Conservation (phyloP, 1,284 basidiomycete genomes). For the Phellopilus nigrolimitatus region DNA sequence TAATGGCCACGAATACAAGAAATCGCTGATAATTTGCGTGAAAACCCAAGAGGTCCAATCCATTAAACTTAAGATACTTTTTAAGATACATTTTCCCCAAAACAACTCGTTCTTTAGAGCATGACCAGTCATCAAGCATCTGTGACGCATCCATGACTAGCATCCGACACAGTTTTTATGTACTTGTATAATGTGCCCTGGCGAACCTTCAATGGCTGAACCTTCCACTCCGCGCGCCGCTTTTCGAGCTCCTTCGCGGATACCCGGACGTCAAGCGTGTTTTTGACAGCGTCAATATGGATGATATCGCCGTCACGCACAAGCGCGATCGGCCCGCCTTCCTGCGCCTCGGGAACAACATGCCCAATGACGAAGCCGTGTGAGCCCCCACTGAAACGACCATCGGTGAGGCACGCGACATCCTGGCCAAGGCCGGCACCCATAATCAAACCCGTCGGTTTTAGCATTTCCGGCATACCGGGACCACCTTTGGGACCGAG, state of each 20-base stretch:
- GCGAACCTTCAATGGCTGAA: slow-evolving; percentile 80
- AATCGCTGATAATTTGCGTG: no score
- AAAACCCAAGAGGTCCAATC: no score
- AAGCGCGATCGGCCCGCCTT: slow-evolving; percentile 88
- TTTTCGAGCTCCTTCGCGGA: slow-evolving; percentile 65
- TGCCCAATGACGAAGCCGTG: slow-evolving; percentile 92
- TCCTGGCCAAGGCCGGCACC: slow-evolving; percentile 89
- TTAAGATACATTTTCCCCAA: no score
- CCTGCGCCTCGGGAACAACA: slow-evolving; percentile 86
- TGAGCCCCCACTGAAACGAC: slow-evolving; percentile 92
- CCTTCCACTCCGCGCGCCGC: slow-evolving; percentile 66
- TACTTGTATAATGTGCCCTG: slow-evolving; percentile 90
- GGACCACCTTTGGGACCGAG: slow-evolving; percentile 89
- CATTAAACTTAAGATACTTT: no score
- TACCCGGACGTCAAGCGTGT: slow-evolving; percentile 74
- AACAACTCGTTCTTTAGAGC: no score
- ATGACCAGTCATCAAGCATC: slow-evolving; percentile 52
- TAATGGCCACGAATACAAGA: no score
- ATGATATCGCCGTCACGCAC: slow-evolving; percentile 86
- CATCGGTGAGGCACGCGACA: slow-evolving; percentile 90
- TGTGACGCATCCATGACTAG: slow-evolving; percentile 84
- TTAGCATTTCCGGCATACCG: slow-evolving; percentile 94
- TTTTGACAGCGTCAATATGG: slow-evolving; percentile 80
- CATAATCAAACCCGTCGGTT: slow-evolving; percentile 87
- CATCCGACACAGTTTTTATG: slow-evolving; percentile 79